Percentiles rank a stretch among this genome's conserved stretches.
Evolutionary conservation across 768 basidiomycete species (phyloP).

Genomic region (Floccularia luteovirens): DNA sequence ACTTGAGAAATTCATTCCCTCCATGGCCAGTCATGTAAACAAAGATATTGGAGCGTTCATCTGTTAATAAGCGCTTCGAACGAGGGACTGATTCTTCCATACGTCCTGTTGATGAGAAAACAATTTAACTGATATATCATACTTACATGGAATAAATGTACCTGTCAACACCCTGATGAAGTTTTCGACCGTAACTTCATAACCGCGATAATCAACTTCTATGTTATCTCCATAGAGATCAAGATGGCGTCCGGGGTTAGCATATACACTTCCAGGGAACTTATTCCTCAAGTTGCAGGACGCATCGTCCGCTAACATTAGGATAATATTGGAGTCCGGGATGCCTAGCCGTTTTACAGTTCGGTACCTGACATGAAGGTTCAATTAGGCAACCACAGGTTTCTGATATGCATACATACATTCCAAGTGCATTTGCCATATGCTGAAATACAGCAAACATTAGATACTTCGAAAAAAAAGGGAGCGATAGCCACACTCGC

Average conservation of each 20-base stretch:
- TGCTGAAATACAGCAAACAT: too few relatives aligned
- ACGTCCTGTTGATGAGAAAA: conserved; percentile 46
- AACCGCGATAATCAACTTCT: conserved; percentile 97
- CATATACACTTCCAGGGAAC: conserved; percentile 88
- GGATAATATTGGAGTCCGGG: conserved; percentile 97
- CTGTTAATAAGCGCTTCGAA: conserved; percentile 86
- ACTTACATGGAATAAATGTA: conserved; percentile 23
- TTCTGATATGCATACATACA: conserved; percentile 38
- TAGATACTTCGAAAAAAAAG: not conserved
- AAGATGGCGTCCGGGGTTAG: conserved; percentile 72
- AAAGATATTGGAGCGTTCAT: conserved; percentile 88
- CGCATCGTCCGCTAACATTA: conserved; percentile 97
- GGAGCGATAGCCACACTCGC: conserved; percentile 35
- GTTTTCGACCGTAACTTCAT: conserved; percentile 97
- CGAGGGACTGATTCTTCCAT: conserved; percentile 80
- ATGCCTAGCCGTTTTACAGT: conserved; percentile 97
- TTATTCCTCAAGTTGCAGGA: conserved; percentile 91
- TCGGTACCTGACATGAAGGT: conserved; percentile 63
- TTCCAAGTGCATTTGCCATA: conserved; percentile 97
- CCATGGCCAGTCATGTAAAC: conserved; percentile 99
- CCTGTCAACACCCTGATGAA: conserved; percentile 90
- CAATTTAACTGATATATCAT: not conserved
- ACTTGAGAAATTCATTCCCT: conserved; percentile 97
- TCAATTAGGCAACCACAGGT: not conserved
- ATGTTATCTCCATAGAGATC: conserved; percentile 96